Evolutionary conservation across 2,329 filamentous ascomycete species (phyloP).

Genomic region (Cordyceps farinosa): DNA sequence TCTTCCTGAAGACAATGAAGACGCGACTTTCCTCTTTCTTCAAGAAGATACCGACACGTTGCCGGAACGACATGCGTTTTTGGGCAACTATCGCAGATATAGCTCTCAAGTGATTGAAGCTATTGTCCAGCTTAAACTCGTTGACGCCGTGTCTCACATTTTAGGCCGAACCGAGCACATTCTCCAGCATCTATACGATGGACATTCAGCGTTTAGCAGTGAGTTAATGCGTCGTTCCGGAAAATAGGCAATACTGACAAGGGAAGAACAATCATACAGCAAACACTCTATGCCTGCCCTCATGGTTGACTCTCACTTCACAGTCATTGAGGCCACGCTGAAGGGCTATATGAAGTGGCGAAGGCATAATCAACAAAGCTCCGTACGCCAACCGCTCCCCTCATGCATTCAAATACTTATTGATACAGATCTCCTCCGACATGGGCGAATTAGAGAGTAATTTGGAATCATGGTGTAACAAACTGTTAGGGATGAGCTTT

Average conservation of each 20-base stretch:
- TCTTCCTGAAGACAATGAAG: conserved; percentile 74
- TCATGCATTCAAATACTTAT: neutral
- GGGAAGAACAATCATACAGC: conserved; percentile 53
- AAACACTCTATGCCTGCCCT: conserved; percentile 72
- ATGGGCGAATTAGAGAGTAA: conserved; percentile 57
- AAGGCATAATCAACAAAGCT: conserved; percentile 28
- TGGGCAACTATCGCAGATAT: conserved; percentile 92
- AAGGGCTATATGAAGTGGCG: conserved; percentile 87
- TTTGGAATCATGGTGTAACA: conserved; percentile 69
- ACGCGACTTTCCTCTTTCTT: conserved; percentile 76
- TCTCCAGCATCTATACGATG: conserved; percentile 71
- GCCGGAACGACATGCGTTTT: conserved; percentile 89
- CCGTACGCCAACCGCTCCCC: conserved; percentile 25
- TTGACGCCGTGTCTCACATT: conserved; percentile 84
- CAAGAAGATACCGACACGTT: conserved; percentile 93
- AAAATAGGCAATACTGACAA: neutral
- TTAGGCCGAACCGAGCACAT: conserved; percentile 73
- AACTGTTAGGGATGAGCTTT: conserved; percentile 66
- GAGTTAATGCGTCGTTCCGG: conserved; percentile 27
- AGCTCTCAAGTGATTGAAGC: conserved; percentile 82
- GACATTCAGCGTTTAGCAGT: conserved; percentile 64
- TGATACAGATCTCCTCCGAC: conserved; percentile 41
- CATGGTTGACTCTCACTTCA: conserved; percentile 82
- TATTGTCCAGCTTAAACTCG: conserved; percentile 75
- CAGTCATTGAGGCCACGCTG: conserved; percentile 80